phyloP scores from a whole-genome alignment of 805 yeast genomes.

The Metschnikowia continentalis region DNA sequence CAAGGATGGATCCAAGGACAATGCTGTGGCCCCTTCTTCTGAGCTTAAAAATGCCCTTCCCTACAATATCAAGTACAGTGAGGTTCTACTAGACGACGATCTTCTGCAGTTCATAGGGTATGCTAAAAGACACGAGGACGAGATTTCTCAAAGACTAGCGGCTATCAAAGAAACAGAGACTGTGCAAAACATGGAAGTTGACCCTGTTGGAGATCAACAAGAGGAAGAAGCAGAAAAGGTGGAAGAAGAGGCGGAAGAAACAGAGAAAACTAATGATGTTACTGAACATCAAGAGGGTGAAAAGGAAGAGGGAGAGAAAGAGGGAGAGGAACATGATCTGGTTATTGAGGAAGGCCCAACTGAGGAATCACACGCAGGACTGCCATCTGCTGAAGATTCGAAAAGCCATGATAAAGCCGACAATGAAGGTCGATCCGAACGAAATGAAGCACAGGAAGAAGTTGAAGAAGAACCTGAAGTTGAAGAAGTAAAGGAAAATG shows the following conservation, averaged over 20 bases:
- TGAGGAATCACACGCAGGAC: neutral
- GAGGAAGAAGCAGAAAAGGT: neutral
- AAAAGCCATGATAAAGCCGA: neutral
- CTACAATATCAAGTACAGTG: constrained; percentile 30
- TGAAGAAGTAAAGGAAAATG: neutral
- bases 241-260: too few species aligned
- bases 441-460: neutral
- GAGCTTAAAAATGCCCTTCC: constrained; percentile 26
- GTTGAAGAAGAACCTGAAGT: neutral
- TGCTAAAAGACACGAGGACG: constrained; percentile 12
- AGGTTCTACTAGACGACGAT: constrained; percentile 22
- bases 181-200: neutral
- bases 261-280: neutral
- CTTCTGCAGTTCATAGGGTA: constrained; percentile 23
- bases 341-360: neutral
- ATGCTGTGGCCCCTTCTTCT: constrained; percentile 19
- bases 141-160: constrained; percentile 7
- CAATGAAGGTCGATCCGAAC: neutral
- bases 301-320: neutral
- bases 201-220: too few species aligned
- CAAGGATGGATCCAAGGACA: constrained; percentile 7
- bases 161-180: neutral
- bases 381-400: neutral
- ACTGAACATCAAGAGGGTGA: too few species aligned
- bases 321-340: neutral